Evolutionary conservation across 257 asterid genomes (phyloP), one percentile per base, ranked within the genome.

Genomic region (Nicotiana undulata): DNA sequence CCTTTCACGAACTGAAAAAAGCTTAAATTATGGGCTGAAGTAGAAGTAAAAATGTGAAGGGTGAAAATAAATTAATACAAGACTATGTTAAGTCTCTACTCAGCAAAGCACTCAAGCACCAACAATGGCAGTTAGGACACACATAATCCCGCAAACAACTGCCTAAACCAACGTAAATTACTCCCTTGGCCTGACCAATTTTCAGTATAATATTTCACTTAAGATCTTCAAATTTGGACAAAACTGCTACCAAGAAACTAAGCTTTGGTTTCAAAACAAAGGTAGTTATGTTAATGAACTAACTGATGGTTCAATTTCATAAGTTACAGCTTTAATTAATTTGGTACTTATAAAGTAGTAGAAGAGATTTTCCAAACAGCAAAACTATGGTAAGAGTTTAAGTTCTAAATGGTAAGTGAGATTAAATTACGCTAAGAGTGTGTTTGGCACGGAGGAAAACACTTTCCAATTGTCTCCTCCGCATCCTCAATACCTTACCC

Each of bases 81-180:
- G 31, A 67, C 76, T 34, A 5, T n/a, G 11, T 37, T 68, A n/a
- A 40, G 56, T 68, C 11, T 22, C 7, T 1, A 20, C 32, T 40
- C 8, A 15, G 20, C 76, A 68, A 68, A 20, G 56, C 56, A 68
- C 76, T 68, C 76, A 40, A 68, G 76, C 56, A 68, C 76, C 76
- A 40, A 40, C 56, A 40, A 11, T 37, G 52, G 32, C 56, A 40
- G 56, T 40, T 28, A 68, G 56, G 76, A 5, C 22, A 68, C 15
- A 22, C 40, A 72, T 24, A 72, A 24, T 72, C 60, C 59, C 8
- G 16, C 24, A 72, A 72, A 72, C 61, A 24, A 72, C 40, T 72
- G 59, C 40, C 40, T 72, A 72, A 72, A 72, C 78, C 40, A 72
- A 20, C 20, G 20, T n/a, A 68, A 40, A 40, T 0, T 40, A 20